These are phyloP conservation scores for Amylocystis lapponica DNA, from an alignment of 768 basidiomycete species.

Conservation along the genomic window DNA sequence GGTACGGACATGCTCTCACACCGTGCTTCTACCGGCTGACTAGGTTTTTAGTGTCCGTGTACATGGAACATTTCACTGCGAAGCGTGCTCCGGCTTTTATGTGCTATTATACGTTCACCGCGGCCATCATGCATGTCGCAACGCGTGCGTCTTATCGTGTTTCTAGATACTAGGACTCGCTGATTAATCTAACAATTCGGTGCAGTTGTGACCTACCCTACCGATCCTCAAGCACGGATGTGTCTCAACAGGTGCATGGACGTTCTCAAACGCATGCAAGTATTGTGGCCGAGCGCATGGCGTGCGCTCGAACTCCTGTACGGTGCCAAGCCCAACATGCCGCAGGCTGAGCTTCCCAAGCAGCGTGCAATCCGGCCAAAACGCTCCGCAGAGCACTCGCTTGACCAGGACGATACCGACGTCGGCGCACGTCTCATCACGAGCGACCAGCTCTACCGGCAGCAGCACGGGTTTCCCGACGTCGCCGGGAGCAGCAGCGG, in stretches of 20 bases:
- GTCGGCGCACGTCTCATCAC: constrained; percentile 6
- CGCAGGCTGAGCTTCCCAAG: constrained; percentile 5
- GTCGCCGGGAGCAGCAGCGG: constrained; percentile 6
- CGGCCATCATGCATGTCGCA: constrained; percentile 74
- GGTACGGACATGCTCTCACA: constrained; percentile 35
- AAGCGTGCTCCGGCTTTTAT: constrained; percentile 62
- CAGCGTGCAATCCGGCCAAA: constrained; percentile 39
- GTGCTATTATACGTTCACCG: constrained; percentile 76
- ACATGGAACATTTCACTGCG: constrained; percentile 57
- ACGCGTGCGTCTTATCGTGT: constrained; percentile 47
- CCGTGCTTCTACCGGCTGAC: neutral
- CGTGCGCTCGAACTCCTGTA: constrained; percentile 69
- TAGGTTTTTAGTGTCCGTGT: constrained; percentile 41
- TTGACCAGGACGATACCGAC: constrained; percentile 17
- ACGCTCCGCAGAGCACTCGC: constrained; percentile 50
- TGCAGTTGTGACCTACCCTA: constrained; percentile 55
- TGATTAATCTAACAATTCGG: neutral
- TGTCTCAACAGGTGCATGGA: constrained; percentile 67
- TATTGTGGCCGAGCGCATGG: constrained; percentile 71
- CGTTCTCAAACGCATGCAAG: constrained; percentile 56
- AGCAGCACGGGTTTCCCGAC: constrained; percentile 9
- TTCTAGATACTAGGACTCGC: neutral
- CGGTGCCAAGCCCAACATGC: constrained; percentile 44
- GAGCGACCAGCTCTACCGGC: constrained; percentile 13
- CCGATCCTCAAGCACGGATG: constrained; percentile 62